These are phyloP conservation scores for Paratinospora sagittata DNA, from an alignment of 164 flowering plant species.

Conservation along the genomic window DNA sequence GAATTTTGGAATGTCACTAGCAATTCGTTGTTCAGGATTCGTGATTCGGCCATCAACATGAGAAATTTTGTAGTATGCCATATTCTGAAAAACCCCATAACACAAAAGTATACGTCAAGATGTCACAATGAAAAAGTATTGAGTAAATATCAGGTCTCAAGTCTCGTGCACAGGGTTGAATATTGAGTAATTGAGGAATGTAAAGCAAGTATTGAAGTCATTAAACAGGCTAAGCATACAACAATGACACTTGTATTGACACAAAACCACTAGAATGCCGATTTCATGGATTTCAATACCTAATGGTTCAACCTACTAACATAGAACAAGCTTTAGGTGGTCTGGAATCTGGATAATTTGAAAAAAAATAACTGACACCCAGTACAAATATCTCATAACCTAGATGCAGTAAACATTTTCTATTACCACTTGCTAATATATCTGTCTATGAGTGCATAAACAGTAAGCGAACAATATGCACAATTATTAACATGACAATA, in stretches of 20 bases:
- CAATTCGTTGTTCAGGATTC: slow-evolving; percentile 94
- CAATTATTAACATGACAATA: too few relatives aligned
- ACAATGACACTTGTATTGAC: too few relatives aligned
- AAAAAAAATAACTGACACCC: not conserved
- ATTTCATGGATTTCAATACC: too few relatives aligned
- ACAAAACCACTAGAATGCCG: too few relatives aligned
- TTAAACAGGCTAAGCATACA: not conserved
- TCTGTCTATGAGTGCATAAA: too few relatives aligned
- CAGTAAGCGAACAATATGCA: too few relatives aligned
- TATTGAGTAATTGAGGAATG: not conserved
- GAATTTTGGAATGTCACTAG: slow-evolving; percentile 93
- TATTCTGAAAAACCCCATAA: slow-evolving; percentile 56
- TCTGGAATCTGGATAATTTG: not conserved
- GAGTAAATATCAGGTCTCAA: not conserved
- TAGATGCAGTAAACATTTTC: too few relatives aligned
- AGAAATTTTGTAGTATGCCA: slow-evolving; percentile 95
- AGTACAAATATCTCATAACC: too few relatives aligned
- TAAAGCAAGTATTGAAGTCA: not conserved
- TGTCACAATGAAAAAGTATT: not conserved
- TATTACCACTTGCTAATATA: too few relatives aligned
- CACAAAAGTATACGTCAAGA: slow-evolving; percentile 6
- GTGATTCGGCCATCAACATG: slow-evolving; percentile 96
- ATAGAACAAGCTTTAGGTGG: not conserved
- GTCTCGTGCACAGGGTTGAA: not conserved
- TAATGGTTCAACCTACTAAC: too few relatives aligned